Conservation (phyloP, 305 asterid genomes). For the Fraxinus albicans region DNA sequence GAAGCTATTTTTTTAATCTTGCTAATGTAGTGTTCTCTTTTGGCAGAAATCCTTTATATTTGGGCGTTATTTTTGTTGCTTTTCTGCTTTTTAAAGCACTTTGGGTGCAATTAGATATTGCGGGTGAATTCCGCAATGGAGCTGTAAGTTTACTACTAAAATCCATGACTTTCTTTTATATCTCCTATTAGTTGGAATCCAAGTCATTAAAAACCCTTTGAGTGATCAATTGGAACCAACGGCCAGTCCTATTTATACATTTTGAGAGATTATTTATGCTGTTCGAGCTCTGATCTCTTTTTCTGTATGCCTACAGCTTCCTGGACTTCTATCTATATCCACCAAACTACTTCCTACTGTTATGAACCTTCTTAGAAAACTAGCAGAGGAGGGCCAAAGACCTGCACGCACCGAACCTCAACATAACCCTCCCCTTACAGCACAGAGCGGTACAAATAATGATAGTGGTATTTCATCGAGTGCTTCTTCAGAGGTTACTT, state of each 20-base stretch:
- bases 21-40: conserved; percentile 23
- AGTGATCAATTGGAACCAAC: not conserved
- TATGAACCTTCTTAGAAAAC: conserved; percentile 78
- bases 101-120: conserved; percentile 93
- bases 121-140: conserved; percentile 91
- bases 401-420: conserved; percentile 48
- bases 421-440: conserved; percentile 39
- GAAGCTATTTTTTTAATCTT: conserved; percentile 4
- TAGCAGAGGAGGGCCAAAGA: conserved; percentile 91
- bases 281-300: not conserved
- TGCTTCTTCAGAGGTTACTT: conserved; percentile 66
- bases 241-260: not conserved
- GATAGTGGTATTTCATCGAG: conserved; percentile 48
- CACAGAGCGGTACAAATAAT: conserved; percentile 33
- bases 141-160: conserved; percentile 52
- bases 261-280: not conserved
- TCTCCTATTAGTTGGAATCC: not conserved
- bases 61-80: conserved; percentile 73
- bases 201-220: not conserved
- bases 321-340: conserved; percentile 84
- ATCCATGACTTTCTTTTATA: not conserved
- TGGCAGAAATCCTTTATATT: conserved; percentile 87
- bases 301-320: conserved; percentile 53
- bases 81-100: conserved; percentile 84
- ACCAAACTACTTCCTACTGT: conserved; percentile 90